Conservation (phyloP, 306 rosid genomes). For the Clitoria ternatea region DNA sequence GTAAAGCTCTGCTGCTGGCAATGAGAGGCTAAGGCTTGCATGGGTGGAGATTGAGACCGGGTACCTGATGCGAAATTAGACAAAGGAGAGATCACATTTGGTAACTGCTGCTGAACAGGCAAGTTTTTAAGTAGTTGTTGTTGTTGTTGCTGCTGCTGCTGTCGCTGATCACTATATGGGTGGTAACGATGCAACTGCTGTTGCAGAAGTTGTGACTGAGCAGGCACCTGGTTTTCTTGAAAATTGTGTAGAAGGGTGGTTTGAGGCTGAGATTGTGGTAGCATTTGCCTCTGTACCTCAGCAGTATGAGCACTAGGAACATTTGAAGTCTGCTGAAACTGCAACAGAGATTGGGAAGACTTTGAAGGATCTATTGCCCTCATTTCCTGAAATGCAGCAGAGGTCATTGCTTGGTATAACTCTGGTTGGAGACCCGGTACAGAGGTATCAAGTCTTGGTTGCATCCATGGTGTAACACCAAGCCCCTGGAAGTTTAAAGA, state of each 20-base stretch:
- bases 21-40: conserved; percentile 54
- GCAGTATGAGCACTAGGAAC: conserved; percentile 52
- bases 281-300: conserved; percentile 56
- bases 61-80: conserved; percentile 57
- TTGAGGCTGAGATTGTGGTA: conserved; percentile 70
- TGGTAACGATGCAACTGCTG: conserved; percentile 63
- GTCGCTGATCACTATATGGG: conserved; percentile 49
- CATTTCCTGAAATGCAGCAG: conserved; percentile 86
- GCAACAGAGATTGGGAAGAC: conserved; percentile 55
- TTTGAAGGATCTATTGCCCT: conserved; percentile 62
- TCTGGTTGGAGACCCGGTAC: conserved; percentile 72
- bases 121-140: conserved; percentile 44
- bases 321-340: conserved; percentile 65
- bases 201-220: conserved; percentile 47
- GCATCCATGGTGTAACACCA: conserved; percentile 86
- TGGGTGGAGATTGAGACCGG: conserved; percentile 60
- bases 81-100: conserved; percentile 49
- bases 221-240: conserved; percentile 47
- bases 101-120: conserved; percentile 64
- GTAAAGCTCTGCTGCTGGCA: conserved; percentile 68
- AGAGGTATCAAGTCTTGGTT: conserved; percentile 71
- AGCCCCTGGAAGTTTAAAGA: conserved; percentile 71
- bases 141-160: conserved; percentile 44
- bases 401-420: conserved; percentile 79
- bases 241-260: conserved; percentile 49